Conservation (phyloP, 2,329 filamentous ascomycete genomes). For the Trichoderma koningiopsis region DNA sequence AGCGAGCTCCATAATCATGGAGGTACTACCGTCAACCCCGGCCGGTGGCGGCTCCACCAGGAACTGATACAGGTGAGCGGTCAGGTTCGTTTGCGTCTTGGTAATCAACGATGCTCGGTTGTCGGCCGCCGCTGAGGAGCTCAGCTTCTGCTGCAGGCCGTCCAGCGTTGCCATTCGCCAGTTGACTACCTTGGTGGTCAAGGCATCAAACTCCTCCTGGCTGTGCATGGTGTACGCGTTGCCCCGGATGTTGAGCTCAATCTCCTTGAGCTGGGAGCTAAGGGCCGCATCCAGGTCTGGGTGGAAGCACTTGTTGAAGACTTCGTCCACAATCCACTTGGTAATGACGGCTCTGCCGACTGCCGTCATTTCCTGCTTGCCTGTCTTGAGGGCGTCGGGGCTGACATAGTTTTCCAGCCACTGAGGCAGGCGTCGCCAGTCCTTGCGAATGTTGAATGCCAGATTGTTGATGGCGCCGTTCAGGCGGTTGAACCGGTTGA, state of each 20-base stretch:
- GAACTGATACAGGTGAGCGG: slow-evolving; percentile 70
- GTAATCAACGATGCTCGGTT: slow-evolving; percentile 70
- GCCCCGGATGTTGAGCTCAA: slow-evolving; percentile 84
- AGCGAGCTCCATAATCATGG: slow-evolving; percentile 91
- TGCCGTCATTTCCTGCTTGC: slow-evolving; percentile 97
- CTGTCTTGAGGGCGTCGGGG: slow-evolving; percentile 78
- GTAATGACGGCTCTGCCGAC: slow-evolving; percentile 87
- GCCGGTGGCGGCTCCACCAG: slow-evolving; percentile 75
- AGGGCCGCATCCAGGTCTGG: slow-evolving; percentile 77
- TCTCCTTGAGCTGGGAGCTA: slow-evolving; percentile 77
- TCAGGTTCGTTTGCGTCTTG: slow-evolving; percentile 68
- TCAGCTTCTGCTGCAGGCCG: slow-evolving; percentile 74
- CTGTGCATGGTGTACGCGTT: slow-evolving; percentile 73
- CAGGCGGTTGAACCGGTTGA: slow-evolving; percentile 82
- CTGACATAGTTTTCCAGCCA: slow-evolving; percentile 84
- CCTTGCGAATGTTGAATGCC: slow-evolving; percentile 93
- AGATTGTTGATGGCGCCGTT: slow-evolving; percentile 94
- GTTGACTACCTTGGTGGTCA: slow-evolving; percentile 82
- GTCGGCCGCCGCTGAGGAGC: slow-evolving; percentile 64
- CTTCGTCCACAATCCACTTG: slow-evolving; percentile 85
- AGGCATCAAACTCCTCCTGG: slow-evolving; percentile 85
- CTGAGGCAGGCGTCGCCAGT: slow-evolving; percentile 78
- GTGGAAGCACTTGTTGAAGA: slow-evolving; percentile 92
- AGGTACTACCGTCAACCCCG: slow-evolving; percentile 83
- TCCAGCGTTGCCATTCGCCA: slow-evolving; percentile 95